phyloP scores from a whole-genome alignment of 805 yeast genomes.

The Saccharomycopsis sp. region DNA sequence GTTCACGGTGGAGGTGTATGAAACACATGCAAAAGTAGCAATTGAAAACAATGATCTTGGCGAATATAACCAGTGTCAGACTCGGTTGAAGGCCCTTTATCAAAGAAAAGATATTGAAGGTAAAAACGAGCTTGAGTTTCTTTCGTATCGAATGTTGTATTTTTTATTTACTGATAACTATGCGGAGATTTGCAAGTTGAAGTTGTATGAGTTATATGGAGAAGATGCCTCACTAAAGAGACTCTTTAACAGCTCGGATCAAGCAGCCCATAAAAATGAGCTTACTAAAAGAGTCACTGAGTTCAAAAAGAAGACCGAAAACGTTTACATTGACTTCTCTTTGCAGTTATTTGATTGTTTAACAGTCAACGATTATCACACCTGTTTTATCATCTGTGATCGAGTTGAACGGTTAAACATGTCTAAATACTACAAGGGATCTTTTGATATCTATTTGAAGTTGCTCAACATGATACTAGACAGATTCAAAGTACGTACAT shows the following conservation, averaged over 20 bases:
- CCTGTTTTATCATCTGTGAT: slow-evolving; percentile 40
- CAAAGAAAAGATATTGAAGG: slow-evolving; percentile 32
- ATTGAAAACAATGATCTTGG: slow-evolving; percentile 80
- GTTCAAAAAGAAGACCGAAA: slow-evolving; percentile 26
- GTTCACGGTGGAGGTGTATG: slow-evolving; percentile 75
- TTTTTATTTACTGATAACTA: slow-evolving; percentile 65
- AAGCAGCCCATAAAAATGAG: neutral
- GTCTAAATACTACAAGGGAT: slow-evolving; percentile 17
- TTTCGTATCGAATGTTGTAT: slow-evolving; percentile 68
- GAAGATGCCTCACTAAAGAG: slow-evolving; percentile 1
- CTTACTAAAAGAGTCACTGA: slow-evolving; percentile 7
- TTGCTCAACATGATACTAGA: slow-evolving; percentile 49
- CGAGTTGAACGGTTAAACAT: slow-evolving; percentile 36
- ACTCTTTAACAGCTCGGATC: neutral
- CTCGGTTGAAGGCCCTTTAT: slow-evolving; percentile 65
- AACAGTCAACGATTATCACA: slow-evolving; percentile 43
- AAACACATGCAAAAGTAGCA: slow-evolving; percentile 82
- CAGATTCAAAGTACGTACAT: slow-evolving; percentile 51
- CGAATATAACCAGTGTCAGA: slow-evolving; percentile 92
- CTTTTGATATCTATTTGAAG: slow-evolving; percentile 21
- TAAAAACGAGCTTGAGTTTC: slow-evolving; percentile 51
- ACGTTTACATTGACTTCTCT: slow-evolving; percentile 26
- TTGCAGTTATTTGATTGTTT: slow-evolving; percentile 32
- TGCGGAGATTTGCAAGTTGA: slow-evolving; percentile 45
- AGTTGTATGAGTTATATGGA: slow-evolving; percentile 21